Percentiles rank a stretch among this genome's conserved stretches.
Evolutionary conservation across 192 early-diverging fungal species (phyloP).

Genomic region (Rhizophagus sp.): DNA sequence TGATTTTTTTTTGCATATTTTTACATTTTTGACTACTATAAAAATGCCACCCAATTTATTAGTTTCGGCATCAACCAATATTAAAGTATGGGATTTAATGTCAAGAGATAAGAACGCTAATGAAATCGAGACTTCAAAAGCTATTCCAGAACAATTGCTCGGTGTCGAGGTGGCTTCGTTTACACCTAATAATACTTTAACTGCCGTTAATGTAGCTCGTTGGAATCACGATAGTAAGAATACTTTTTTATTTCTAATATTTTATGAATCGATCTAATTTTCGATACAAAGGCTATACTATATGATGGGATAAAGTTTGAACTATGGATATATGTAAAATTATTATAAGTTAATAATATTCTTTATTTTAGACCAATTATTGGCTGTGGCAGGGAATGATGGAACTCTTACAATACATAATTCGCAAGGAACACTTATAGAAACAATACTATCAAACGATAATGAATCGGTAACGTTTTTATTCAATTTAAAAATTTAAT

Average conservation of each 20-base stretch:
- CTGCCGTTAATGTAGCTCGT: conserved; percentile 16
- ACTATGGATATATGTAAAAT: not conserved
- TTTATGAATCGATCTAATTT: not conserved
- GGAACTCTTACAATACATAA: conserved; percentile 29
- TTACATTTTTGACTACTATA: not conserved
- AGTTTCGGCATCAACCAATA: conserved; percentile 11
- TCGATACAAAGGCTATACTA: not conserved
- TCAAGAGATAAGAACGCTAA: not conserved
- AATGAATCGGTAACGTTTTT: not conserved
- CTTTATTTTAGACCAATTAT: conserved; percentile 6
- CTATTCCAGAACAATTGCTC: conserved; percentile 3
- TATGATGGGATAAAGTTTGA: too few relatives aligned
- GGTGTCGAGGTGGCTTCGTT: conserved; percentile 21
- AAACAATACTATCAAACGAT: conserved; percentile 14
- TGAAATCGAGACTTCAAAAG: not conserved
- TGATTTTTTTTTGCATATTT: not conserved
- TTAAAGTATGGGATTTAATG: conserved; percentile 29
- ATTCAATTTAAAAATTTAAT: not conserved
- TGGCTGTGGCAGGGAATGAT: conserved; percentile 12
- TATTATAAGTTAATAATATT: not conserved
- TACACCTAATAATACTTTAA: not conserved
- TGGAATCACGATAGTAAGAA: conserved; percentile 29
- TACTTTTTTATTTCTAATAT: not conserved
- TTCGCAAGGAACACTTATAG: conserved; percentile 2
- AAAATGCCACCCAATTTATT: conserved; percentile 17